Evolutionary conservation across 345 rosid genomes (phyloP).

Genomic region (Toxicodendron radicans): DNA sequence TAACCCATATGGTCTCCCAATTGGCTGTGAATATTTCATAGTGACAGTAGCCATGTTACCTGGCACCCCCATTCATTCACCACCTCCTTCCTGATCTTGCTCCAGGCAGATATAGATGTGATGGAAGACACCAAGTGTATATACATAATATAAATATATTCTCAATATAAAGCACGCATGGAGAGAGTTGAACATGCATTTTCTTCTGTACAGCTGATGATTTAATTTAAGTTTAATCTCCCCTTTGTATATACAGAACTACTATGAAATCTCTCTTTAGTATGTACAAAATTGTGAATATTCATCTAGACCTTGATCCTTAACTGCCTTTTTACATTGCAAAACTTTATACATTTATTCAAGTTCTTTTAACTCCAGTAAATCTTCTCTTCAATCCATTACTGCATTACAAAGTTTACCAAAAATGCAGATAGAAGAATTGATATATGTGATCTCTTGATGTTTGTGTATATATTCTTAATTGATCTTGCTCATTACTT

Average conservation of each 20-base stretch:
- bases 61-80: slow-evolving; percentile 66
- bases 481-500: too few relatives aligned
- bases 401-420: not conserved
- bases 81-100: slow-evolving; percentile 89
- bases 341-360: not conserved
- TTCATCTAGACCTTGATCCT: not conserved
- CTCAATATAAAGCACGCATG: slow-evolving; percentile 13
- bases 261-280: slow-evolving; percentile 8
- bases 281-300: slow-evolving; percentile 22
- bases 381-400: not conserved
- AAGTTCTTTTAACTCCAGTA: not conserved
- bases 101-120: slow-evolving; percentile 63
- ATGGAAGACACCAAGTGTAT: slow-evolving; percentile 63
- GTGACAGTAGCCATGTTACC: slow-evolving; percentile 99
- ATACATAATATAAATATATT: slow-evolving; percentile 22
- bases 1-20: slow-evolving; percentile 79
- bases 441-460: not conserved
- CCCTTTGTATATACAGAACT: slow-evolving; percentile 32
- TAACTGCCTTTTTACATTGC: not conserved
- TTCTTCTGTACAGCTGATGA: slow-evolving; percentile 47
- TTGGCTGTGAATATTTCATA: slow-evolving; percentile 86
- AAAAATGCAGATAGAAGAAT: not conserved
- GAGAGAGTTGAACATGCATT: slow-evolving; percentile 31
- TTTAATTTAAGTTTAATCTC: slow-evolving; percentile 37
- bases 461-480: not conserved